Evolutionary conservation across 176 grass and related monocot genomes (phyloP).

Genomic region (Avena eriantha): DNA sequence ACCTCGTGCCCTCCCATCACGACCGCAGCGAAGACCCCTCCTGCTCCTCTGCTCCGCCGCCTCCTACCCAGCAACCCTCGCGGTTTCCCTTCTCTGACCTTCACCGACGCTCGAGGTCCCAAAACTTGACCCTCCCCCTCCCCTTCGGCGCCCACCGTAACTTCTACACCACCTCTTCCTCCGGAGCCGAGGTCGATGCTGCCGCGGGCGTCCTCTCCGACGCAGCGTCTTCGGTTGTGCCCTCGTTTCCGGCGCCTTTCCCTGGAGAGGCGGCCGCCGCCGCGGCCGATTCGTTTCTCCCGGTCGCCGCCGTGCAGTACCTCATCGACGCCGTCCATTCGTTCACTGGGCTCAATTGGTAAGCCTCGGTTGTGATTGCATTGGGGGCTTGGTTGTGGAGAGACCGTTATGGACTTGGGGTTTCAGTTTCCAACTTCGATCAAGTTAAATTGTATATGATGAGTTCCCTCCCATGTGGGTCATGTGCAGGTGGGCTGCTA

Average conservation of each 20-base stretch:
- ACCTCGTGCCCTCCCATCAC: conserved; percentile 49
- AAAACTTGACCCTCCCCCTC: neutral
- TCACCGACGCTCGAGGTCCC: conserved; percentile 7
- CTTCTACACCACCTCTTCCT: conserved; percentile 8
- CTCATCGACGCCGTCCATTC: conserved; percentile 66
- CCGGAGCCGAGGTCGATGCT: conserved; percentile 21
- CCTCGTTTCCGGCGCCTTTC: conserved; percentile 42
- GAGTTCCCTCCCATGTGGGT: conserved; percentile 16
- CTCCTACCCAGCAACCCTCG: neutral
- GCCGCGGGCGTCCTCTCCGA: conserved; percentile 30
- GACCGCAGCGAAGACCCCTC: conserved; percentile 27
- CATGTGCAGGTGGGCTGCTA: conserved; percentile 73
- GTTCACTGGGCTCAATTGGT: conserved; percentile 85
- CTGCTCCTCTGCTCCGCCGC: conserved; percentile 9
- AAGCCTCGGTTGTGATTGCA: neutral
- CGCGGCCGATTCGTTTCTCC: conserved; percentile 65
- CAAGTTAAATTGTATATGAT: neutral
- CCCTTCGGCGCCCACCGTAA: conserved; percentile 42
- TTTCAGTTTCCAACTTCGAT: neutral
- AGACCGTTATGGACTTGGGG: neutral
- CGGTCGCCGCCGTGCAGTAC: conserved; percentile 69
- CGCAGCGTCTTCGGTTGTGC: neutral
- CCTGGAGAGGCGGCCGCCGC: conserved; percentile 79
- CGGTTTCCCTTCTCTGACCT: conserved; percentile 3
- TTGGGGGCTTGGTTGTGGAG: no score